Base-by-base conservation (phyloP, 2,329 filamentous ascomycete species). In the Ophidiomyces ophidiicola region DNA sequence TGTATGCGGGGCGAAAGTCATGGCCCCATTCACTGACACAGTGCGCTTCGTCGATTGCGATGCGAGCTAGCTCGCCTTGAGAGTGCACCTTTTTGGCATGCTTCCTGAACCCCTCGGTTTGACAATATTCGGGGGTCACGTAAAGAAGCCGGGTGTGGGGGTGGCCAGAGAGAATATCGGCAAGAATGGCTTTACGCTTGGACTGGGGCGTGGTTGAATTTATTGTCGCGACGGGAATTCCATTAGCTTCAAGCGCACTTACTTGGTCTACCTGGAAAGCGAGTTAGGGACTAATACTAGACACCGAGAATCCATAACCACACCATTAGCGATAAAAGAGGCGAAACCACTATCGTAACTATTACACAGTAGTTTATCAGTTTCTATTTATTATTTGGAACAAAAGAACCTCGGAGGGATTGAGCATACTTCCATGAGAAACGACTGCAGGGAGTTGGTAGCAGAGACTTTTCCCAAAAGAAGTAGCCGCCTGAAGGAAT, bases 1-100 rank as follows among this genome's bases (percentile, higher is more conserved):
- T 86, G 61, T 94, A 96, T 42, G 86, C 82, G 24, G 80, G 82
- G n/a, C 88, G 80, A 56, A 96, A 96, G 59, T 96, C 88, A 57
- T 96, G 87, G 1, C 88, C 88, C 88, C 88, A 94, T 76, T 94
- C 87, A 17, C 84, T 93, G 50, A 96, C 93, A 58, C 88, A 96
- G 59, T 96, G 88, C 2, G 88, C 88, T 63, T 96, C 88, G 54
- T 96, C 88, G 42, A 96, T 78, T 33, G 82, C 88, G 46, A 96
- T 76, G 10, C 88, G 76, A 6, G 81, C 80, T n/a, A 96, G 72
- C 60, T 94, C 84, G 42, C 74, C 74, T 57, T 94, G 86, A 43
- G 76, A 67, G 54, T 94, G 68, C 10, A 94, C 79, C 3, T 81
- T 66, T 44, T 73, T 71, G 6, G 94, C 66, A 34, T 78, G 74